phyloP scores from a whole-genome alignment of 345 rosid species.

The Gossypium stocksii region DNA sequence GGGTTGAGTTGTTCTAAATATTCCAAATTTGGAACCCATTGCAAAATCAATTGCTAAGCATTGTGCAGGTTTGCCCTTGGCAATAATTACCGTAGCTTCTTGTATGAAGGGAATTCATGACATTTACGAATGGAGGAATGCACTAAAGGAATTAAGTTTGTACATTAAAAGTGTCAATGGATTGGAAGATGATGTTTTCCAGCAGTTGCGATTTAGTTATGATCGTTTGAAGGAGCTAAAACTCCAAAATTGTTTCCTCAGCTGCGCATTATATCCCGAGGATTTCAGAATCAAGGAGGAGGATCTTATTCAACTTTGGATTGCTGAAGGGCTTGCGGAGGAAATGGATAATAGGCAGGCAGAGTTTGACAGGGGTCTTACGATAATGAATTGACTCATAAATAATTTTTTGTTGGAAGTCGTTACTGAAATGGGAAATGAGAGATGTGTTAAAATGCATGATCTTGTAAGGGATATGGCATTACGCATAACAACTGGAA shows the following conservation, averaged over 20 bases:
- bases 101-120: neutral
- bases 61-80: no score
- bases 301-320: neutral
- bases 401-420: neutral
- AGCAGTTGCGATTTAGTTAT: neutral
- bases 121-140: neutral
- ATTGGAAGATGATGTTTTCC: neutral
- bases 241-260: neutral
- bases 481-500: neutral
- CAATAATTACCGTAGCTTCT: no score
- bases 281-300: neutral
- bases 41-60: neutral
- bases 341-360: no score
- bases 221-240: neutral
- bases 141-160: neutral
- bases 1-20: no score
- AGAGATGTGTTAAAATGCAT: neutral
- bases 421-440: neutral
- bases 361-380: no score
- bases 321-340: neutral
- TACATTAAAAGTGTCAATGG: neutral
- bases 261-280: neutral
- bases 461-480: slow-evolving; percentile 15
- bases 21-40: no score
- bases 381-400: neutral